Percentiles rank a stretch among this genome's conserved stretches.
phyloP scores from a whole-genome alignment of 495 filamentous ascomycete genomes.

The Collariella sp. region DNA sequence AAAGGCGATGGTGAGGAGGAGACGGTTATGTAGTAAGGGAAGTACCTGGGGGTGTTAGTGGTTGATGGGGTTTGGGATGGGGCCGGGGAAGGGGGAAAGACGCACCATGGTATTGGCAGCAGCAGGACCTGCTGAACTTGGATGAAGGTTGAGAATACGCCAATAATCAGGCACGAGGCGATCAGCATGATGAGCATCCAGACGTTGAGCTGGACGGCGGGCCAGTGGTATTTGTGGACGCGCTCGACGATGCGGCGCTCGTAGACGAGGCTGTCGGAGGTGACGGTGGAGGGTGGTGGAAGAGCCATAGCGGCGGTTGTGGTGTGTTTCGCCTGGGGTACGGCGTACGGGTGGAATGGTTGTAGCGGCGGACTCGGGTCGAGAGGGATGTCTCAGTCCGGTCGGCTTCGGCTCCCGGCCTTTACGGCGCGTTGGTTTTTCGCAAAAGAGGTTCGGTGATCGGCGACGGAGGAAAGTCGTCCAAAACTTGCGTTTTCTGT shows the following conservation, averaged over 20 bases:
- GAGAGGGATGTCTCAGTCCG: not conserved
- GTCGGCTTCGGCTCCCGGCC: not conserved
- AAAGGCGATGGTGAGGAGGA: conserved; percentile 64
- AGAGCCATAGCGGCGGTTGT: conserved; percentile 30
- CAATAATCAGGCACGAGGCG: conserved; percentile 68
- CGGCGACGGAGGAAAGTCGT: too few relatives aligned
- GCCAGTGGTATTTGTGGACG: conserved; percentile 82
- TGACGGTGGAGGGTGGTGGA: conserved; percentile 34
- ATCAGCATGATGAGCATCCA: conserved; percentile 87
- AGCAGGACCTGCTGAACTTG: conserved; percentile 62
- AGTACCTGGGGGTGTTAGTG: conserved; percentile 60
- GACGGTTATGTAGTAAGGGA: conserved; percentile 80
- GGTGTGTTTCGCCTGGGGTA: not conserved
- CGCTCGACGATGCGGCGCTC: conserved; percentile 35
- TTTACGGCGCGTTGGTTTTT: too few relatives aligned
- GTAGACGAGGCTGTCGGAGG: conserved; percentile 34
- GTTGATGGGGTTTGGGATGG: conserved; percentile 3
- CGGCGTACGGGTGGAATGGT: too few relatives aligned
- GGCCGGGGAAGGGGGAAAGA: conserved; percentile 8
- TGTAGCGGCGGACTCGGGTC: too few relatives aligned
- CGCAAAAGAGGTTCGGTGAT: too few relatives aligned
- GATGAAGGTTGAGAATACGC: conserved; percentile 81
- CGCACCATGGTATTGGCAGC: conserved; percentile 75
- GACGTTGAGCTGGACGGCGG: conserved; percentile 81
- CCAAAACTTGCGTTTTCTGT: too few relatives aligned